Evolutionary conservation across 768 basidiomycete genomes (phyloP), one percentile per base, ranked within the genome.

Genomic region (Lactarius akahatsu): DNA sequence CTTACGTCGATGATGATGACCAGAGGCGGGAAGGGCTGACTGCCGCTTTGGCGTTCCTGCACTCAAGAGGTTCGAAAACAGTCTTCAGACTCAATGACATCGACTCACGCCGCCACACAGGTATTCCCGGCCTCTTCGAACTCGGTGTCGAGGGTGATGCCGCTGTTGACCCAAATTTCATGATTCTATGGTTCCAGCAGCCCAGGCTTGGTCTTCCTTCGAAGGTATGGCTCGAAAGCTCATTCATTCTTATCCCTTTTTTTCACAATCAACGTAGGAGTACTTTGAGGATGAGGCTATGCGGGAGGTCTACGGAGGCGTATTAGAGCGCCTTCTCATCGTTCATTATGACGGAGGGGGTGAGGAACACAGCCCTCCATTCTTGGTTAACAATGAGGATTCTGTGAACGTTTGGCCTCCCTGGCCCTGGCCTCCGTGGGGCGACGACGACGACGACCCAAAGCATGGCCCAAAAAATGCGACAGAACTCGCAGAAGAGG

Each of bases 341-440:
- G 78, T 82, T 5, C 77, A 95, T 4, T 82, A 84, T 41, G 79
- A 83, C 20, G 80, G 83, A 20, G 70, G 80, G 5, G 83, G 86
- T 57, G 76, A 79, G 20, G 74, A 77, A 18, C 61, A 60, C 28
- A 36, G 7, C 34, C 4, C 40, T 36, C 57, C 54, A 54, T 23
- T 41, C 68, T 77, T 43, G 23, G 66, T 52, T 57, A 63, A 59
- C 58, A 63, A 81, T 62, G 79, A 78, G 58, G 80, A 80, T 68
- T 77, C 71, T 9, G 73, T 62, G 70, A 81, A 78, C 57, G 79
- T 84, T 34, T 91, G 89, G 90, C 91, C 90, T 52, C 89, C 89
- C 45, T 88, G 89, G 89, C 88, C 90, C 18, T 89, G 90, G 90
- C 90, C 91, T 73, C 93, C 94, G 6, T 94, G 91, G 90, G 88